Base-by-base conservation (phyloP, 768 basidiomycete genomes). In the Cystofilobasidium macerans region DNA sequence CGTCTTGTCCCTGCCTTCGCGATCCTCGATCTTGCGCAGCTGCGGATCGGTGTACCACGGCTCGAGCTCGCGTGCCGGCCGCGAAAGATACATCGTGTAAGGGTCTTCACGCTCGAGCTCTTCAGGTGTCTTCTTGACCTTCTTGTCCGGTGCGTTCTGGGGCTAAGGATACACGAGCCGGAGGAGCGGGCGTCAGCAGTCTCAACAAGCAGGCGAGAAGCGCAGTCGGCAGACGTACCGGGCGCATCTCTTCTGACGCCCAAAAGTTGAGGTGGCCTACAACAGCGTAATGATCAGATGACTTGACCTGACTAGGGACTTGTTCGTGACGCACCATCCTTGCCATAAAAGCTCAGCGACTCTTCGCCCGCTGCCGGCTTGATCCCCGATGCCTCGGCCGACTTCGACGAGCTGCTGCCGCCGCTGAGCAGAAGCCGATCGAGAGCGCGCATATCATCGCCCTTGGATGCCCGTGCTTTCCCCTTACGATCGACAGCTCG, bases 381-480 rank as follows among this genome's bases (percentile, higher is more conserved):
- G 22, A 20, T 4, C 42, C 3, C 7, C 22, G 42, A 20, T 42
- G 42, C 42, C 22, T 13, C 42, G 42, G 42, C 14, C 42, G 42
- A 7, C 42, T 5, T 20, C 30, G 62, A 54, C 51, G 56, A 61
- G 12, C n/a, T n/a, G 33, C 28, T n/a, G 13, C 33, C 8, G 57
- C 53, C 60, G n/a, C 51, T 35, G 20, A 38, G 47, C 7, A 67
- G 20, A 24, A 35, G 51, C 26, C 65, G 33, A 18, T 67, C 60
- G 14, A 67, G 45, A 36, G 70, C 70, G 51, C 61, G 54, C 71
- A 72, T 75, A 47, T 69, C 70, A 30, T 74, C 74, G 57, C 65
- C 36, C 47, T 73, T 74, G 28, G 70, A n/a, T n/a, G n/a, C 73
- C 24, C 69, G 65, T 9, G 67, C 67, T 63, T 73, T 73, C 22